Base-by-base conservation (phyloP, 78 protist species). In the Dictyostelium capitatum region DNA sequence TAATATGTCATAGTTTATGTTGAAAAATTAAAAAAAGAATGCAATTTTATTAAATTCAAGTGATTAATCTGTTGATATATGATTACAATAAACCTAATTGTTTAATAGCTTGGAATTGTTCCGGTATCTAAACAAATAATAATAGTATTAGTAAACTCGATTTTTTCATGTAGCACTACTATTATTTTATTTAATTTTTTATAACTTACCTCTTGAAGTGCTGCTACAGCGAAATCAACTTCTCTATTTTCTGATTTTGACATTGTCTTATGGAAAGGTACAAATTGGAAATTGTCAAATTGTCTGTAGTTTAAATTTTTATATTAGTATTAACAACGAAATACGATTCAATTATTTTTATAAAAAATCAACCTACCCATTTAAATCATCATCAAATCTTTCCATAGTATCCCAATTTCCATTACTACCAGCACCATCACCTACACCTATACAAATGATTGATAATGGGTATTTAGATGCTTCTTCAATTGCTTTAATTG, bases 221-320 rank as follows among this genome's bases (percentile, higher is more conserved):
- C 91, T 7, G 89, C 90, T 57, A 89, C 91, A 2, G 95, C 95
- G 62, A 95, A 95, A n/a, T 77, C 89, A 3, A 95, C 91, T 20
- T 82, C 89, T 62, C 81, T 82, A 65, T 95, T 89, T 46, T 95
- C 97, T 41, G 97, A 80, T 30, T 25, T 72, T 17, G 87, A 25
- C 95, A 85, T 94, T 14, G 72, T 64, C 0, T 30, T 28, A 19
- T 78, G 50, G 74, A 64, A 94, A 20, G 25, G 47, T 10, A 94
- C 96, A 85, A 94, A 94, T 72, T 94, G 97, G 75, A 95, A 95
- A 91, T 95, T 95, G 51, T 95, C 97, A 32, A 89, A 95, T 54
- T 62, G 30, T 9, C 96, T 15, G n/a, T n/a, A n/a, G n/a, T n/a
- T n/a, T n/a, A n/a, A n/a, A n/a, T n/a, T n/a, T n/a, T n/a, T n/a